These are phyloP conservation scores for Scheffersomyces quercinus DNA, from an alignment of 1,139 yeast genomes.

Conservation along the genomic window DNA sequence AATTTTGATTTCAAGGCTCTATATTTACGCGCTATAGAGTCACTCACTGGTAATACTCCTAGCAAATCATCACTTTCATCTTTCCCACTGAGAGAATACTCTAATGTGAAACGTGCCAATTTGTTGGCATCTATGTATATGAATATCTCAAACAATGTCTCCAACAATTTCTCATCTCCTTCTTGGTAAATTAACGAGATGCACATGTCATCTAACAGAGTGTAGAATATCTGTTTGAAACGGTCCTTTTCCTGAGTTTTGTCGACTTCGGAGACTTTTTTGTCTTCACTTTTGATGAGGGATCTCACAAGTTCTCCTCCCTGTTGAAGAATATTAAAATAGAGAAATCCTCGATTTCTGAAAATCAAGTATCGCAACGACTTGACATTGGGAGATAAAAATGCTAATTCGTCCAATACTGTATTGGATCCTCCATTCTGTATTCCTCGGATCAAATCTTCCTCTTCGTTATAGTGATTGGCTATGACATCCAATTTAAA, in stretches of 20 bases:
- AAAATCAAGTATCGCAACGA: slow-evolving; percentile 74
- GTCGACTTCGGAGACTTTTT: slow-evolving; percentile 24
- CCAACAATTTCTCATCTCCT: slow-evolving; percentile 57
- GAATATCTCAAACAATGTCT: slow-evolving; percentile 50
- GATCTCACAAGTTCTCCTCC: slow-evolving; percentile 6
- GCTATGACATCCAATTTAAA: slow-evolving; percentile 69
- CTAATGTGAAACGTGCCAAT: slow-evolving; percentile 63
- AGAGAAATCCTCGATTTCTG: slow-evolving; percentile 78
- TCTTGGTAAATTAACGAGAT: slow-evolving; percentile 60
- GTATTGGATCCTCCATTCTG: slow-evolving; percentile 39
- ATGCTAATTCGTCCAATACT: slow-evolving; percentile 42
- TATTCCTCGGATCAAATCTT: slow-evolving; percentile 37
- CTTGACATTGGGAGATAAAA: slow-evolving; percentile 68
- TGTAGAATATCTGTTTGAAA: slow-evolving; percentile 31
- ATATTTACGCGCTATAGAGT: slow-evolving; percentile 10
- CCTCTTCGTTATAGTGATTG: slow-evolving; percentile 48
- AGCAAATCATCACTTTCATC: slow-evolving; percentile 48
- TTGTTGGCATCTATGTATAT: slow-evolving; percentile 47
- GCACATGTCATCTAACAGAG: slow-evolving; percentile 57
- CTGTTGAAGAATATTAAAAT: slow-evolving; percentile 47
- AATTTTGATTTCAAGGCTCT: slow-evolving; percentile 2
- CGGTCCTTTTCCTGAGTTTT: slow-evolving; percentile 6
- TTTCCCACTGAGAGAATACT: slow-evolving; percentile 54
- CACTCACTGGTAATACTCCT: slow-evolving; percentile 35
- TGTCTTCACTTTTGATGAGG: slow-evolving; percentile 2